Evolutionary conservation across 192 early-diverging fungal genomes (phyloP).

Genomic region (Spizellomyces sp.): DNA sequence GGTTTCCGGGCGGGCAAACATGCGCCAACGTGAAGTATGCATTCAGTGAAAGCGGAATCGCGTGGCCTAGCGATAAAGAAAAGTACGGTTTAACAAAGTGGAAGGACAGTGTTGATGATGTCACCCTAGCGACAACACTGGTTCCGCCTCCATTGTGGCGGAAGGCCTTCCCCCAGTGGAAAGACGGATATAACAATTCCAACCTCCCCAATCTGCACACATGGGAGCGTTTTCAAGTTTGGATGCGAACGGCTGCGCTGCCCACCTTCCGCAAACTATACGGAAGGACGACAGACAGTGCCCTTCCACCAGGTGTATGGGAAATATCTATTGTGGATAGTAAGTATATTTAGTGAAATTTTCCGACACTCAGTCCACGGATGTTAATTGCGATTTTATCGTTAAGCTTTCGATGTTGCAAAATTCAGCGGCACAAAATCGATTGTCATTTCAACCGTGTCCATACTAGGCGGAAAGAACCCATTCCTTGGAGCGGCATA

Average conservation of each 20-base stretch:
- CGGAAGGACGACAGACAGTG: slow-evolving; percentile 55
- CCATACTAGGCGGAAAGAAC: slow-evolving; percentile 96
- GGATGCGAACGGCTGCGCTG: slow-evolving; percentile 96
- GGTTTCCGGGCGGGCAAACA: slow-evolving; percentile 2
- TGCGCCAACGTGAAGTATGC: slow-evolving; percentile 20
- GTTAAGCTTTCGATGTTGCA: slow-evolving; percentile 77
- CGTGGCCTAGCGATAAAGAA: slow-evolving; percentile 84
- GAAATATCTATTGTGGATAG: slow-evolving; percentile 31
- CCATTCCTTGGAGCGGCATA: slow-evolving; percentile 95
- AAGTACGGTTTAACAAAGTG: slow-evolving; percentile 57
- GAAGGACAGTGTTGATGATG: slow-evolving; percentile 28
- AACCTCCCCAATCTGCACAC: slow-evolving; percentile 65
- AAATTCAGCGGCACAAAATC: slow-evolving; percentile 94
- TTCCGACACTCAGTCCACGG: slow-evolving; percentile 66
- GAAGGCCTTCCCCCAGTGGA: slow-evolving; percentile 50
- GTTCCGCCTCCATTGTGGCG: slow-evolving; percentile 90
- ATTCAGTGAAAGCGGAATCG: slow-evolving; percentile 73
- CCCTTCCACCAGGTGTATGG: slow-evolving; percentile 21
- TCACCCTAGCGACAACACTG: slow-evolving; percentile 35
- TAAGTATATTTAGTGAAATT: slow-evolving; percentile 81
- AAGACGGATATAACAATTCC: slow-evolving; percentile 50
- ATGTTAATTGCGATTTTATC: background rate
- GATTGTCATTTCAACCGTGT: slow-evolving; percentile 90
- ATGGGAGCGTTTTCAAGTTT: slow-evolving; percentile 92
- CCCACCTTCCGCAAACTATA: slow-evolving; percentile 97